A percentile compares a stretch with the other conserved stretches of the same genome.
These are phyloP conservation scores for Suillus americanus DNA, from an alignment of 768 basidiomycete species.

Conservation along the genomic window DNA sequence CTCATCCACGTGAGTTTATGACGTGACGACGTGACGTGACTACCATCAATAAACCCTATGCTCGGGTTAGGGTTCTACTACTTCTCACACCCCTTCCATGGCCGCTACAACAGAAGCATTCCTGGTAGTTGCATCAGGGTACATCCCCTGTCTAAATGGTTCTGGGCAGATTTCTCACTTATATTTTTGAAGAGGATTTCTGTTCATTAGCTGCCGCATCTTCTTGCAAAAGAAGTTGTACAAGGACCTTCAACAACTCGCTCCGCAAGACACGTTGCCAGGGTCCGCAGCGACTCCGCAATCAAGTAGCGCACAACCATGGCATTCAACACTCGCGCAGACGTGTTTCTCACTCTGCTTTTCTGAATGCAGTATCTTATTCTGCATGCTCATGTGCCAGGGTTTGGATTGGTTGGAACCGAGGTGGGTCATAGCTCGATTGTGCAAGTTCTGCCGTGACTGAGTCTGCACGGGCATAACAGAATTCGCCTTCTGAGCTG, in stretches of 20 bases:
- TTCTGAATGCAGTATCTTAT: conserved; percentile 72
- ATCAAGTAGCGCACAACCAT: conserved; percentile 23
- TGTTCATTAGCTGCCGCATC: conserved; percentile 60
- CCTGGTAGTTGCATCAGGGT: conserved; percentile 21
- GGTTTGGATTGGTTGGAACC: conserved; percentile 53
- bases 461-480: not conserved
- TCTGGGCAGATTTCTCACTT: not conserved
- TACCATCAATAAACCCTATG: conserved; percentile 23
- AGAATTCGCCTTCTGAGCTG: conserved; percentile 71
- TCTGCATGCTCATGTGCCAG: conserved; percentile 73
- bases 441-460: conserved; percentile 7
- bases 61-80: conserved; percentile 30
- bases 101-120: conserved; percentile 14
- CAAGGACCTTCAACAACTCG: conserved; percentile 53
- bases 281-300: conserved; percentile 22
- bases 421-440: conserved; percentile 40
- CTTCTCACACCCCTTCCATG: conserved; percentile 9
- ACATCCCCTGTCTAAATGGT: not conserved
- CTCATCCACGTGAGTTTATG: conserved; percentile 7
- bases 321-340: conserved; percentile 59
- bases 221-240: conserved; percentile 60
- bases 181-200: conserved; percentile 33
- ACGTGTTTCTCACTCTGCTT: conserved; percentile 69
- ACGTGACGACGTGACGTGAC: conserved; percentile 13
- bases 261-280: conserved; percentile 30